These are phyloP conservation scores for Paspalum notatum DNA, from an alignment of 176 grass and related monocot species.

Conservation along the genomic window DNA sequence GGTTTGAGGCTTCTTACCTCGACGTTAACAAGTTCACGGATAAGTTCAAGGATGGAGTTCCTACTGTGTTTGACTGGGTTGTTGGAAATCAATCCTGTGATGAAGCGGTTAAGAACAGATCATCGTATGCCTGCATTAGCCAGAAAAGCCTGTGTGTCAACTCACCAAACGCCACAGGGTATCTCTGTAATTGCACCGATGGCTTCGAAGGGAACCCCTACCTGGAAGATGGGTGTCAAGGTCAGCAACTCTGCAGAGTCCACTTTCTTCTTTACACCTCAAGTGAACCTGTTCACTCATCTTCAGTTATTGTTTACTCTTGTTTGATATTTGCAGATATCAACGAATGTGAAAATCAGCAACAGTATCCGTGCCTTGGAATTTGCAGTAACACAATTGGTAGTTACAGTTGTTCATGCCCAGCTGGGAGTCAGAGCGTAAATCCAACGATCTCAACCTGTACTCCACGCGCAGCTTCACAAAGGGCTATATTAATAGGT, in stretches of 20 bases:
- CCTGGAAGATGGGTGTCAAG: slow-evolving; percentile 46
- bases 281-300: not conserved
- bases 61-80: slow-evolving; percentile 49
- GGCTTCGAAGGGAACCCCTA: slow-evolving; percentile 49
- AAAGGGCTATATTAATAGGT: slow-evolving; percentile 43
- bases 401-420: not conserved
- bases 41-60: slow-evolving; percentile 30
- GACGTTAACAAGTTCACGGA: slow-evolving; percentile 30
- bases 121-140: slow-evolving; percentile 39
- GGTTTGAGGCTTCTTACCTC: slow-evolving; percentile 37
- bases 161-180: slow-evolving; percentile 41
- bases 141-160: slow-evolving; percentile 28
- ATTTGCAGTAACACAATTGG: not conserved
- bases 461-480: slow-evolving; percentile 16
- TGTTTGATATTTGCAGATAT: not conserved
- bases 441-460: not conserved
- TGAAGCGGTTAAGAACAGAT: slow-evolving; percentile 12
- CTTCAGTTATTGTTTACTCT: slow-evolving; percentile 23
- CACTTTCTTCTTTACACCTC: slow-evolving; percentile 11
- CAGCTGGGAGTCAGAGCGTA: not conserved
- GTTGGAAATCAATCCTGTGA: slow-evolving; percentile 23
- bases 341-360: not conserved
- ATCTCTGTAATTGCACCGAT: slow-evolving; percentile 29
- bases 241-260: not conserved
- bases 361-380: not conserved